phyloP scores from a whole-genome alignment of 2,329 filamentous ascomycete species.

The Colletotrichum abscissum region DNA sequence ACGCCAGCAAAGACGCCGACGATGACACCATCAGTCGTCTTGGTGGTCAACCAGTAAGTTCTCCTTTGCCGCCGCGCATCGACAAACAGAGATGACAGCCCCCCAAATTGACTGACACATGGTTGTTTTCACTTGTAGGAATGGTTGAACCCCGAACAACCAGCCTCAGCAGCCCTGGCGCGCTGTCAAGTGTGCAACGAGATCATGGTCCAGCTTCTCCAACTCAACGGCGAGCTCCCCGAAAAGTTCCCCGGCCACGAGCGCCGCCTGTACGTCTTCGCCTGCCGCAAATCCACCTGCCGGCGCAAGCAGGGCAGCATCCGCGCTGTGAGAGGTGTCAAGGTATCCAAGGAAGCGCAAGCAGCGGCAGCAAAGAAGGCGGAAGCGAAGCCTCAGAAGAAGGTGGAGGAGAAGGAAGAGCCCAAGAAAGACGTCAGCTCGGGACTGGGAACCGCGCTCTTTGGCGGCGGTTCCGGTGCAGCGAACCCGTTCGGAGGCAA shows the following conservation, averaged over 20 bases:
- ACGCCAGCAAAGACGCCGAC: constrained; percentile 81
- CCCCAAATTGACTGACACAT: constrained; percentile 17
- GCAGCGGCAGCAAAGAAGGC: constrained; percentile 40
- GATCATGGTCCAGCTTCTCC: constrained; percentile 85
- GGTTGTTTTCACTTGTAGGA: constrained; percentile 62
- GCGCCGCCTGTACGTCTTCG: constrained; percentile 87
- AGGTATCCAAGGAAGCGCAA: constrained; percentile 59
- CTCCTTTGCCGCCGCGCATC: constrained; percentile 1
- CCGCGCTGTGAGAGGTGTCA: constrained; percentile 77
- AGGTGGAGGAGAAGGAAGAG: constrained; percentile 47
- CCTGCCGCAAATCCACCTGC: constrained; percentile 82
- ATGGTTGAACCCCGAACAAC: constrained; percentile 80
- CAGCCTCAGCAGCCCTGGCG: constrained; percentile 81
- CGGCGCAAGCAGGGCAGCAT: constrained; percentile 86
- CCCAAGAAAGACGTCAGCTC: constrained; percentile 48
- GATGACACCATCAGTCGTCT: constrained; percentile 89
- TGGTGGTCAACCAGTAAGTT: constrained; percentile 84
- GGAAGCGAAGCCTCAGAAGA: constrained; percentile 46
- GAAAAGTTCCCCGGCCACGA: constrained; percentile 89
- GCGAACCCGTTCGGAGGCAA: constrained; percentile 72
- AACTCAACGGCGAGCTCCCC: constrained; percentile 91
- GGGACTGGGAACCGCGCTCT: constrained; percentile 74
- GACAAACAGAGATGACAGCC: not conserved
- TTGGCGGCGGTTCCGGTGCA: constrained; percentile 58
- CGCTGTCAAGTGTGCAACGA: constrained; percentile 90